Evolutionary conservation across 1,284 basidiomycete species (phyloP).

Genomic region (Limonomyces culmigenus): DNA sequence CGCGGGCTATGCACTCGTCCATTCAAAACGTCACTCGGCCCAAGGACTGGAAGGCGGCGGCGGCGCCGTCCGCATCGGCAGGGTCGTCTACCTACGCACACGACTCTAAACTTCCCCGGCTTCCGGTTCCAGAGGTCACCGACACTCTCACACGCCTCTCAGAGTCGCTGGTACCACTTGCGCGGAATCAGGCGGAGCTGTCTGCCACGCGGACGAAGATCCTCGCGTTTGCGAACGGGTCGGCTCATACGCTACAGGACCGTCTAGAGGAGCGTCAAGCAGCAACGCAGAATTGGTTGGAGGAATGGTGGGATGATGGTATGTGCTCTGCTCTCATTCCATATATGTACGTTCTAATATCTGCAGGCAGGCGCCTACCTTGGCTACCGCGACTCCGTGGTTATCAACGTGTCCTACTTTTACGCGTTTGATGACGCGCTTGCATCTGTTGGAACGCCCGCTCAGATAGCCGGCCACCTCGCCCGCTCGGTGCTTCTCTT

Average conservation of each 20-base stretch:
- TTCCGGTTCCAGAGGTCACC: slow-evolving; percentile 47
- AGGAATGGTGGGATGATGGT: slow-evolving; percentile 73
- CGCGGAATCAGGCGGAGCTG: slow-evolving; percentile 41
- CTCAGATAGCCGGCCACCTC: slow-evolving; percentile 14
- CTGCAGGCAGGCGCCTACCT: too few species aligned
- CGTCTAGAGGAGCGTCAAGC: slow-evolving; percentile 32
- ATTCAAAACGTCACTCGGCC: slow-evolving; percentile 10
- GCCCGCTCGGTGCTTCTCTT: slow-evolving; percentile 59
- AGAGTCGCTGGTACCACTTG: slow-evolving; percentile 44
- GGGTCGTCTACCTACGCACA: slow-evolving; percentile 21
- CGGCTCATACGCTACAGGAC: slow-evolving; percentile 39
- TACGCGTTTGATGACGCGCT: slow-evolving; percentile 30
- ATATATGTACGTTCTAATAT: too few species aligned
- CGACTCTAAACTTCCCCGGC: slow-evolving; percentile 29
- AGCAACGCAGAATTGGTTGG: slow-evolving; percentile 52
- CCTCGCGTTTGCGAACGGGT: slow-evolving; percentile 30
- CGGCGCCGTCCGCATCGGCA: slow-evolving; percentile 18
- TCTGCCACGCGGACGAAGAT: slow-evolving; percentile 36
- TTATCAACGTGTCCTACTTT: slow-evolving; percentile 73
- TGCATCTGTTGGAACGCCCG: neutral
- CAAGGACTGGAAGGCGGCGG: slow-evolving; percentile 26
- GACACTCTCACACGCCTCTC: slow-evolving; percentile 43
- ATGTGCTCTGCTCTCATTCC: too few species aligned
- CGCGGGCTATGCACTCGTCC: neutral
- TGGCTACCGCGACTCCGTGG: slow-evolving; percentile 62